Conservation (phyloP, 1,284 basidiomycete genomes). For the Meripilus lineatus region DNA sequence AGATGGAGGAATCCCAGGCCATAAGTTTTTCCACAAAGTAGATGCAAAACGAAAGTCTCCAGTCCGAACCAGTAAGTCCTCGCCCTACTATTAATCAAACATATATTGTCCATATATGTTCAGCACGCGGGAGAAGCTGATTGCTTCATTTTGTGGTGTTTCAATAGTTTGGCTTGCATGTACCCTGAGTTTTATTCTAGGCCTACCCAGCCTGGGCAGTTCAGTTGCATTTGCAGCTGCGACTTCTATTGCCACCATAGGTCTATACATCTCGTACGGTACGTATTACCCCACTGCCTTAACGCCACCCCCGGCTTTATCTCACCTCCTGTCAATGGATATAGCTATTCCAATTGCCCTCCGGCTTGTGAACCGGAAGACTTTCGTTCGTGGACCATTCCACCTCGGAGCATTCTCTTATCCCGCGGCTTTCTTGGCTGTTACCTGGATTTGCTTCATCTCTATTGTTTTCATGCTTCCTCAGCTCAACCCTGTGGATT, state of each 20-base stretch:
- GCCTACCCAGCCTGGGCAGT: slow-evolving; percentile 65
- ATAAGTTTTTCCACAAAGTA: slow-evolving; percentile 63
- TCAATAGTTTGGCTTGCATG: slow-evolving; percentile 78
- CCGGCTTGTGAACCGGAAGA: slow-evolving; percentile 52
- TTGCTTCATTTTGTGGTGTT: no score
- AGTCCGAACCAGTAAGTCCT: slow-evolving; percentile 53
- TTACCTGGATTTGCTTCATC: slow-evolving; percentile 59
- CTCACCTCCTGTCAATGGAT: slow-evolving; percentile 1
- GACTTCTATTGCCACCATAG: slow-evolving; percentile 73
- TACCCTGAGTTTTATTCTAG: slow-evolving; percentile 70
- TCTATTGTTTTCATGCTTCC: slow-evolving; percentile 65
- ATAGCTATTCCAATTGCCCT: slow-evolving; percentile 64
- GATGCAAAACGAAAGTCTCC: slow-evolving; percentile 54
- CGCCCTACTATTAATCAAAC: not conserved
- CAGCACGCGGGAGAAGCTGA: no score
- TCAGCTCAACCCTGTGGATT: slow-evolving; percentile 60
- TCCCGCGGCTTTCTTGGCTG: slow-evolving; percentile 47
- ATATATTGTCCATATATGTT: not conserved
- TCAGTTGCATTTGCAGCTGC: slow-evolving; percentile 70
- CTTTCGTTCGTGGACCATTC: slow-evolving; percentile 68
- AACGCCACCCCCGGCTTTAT: not conserved
- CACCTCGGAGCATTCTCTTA: slow-evolving; percentile 60
- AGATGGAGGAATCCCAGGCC: slow-evolving; percentile 66
- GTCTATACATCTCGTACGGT: slow-evolving; percentile 73
- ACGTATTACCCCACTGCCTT: slow-evolving; percentile 9